Evolutionary conservation across 768 basidiomycete genomes (phyloP), one percentile per base, ranked within the genome.

Genomic region (Termitomyces sp.): DNA sequence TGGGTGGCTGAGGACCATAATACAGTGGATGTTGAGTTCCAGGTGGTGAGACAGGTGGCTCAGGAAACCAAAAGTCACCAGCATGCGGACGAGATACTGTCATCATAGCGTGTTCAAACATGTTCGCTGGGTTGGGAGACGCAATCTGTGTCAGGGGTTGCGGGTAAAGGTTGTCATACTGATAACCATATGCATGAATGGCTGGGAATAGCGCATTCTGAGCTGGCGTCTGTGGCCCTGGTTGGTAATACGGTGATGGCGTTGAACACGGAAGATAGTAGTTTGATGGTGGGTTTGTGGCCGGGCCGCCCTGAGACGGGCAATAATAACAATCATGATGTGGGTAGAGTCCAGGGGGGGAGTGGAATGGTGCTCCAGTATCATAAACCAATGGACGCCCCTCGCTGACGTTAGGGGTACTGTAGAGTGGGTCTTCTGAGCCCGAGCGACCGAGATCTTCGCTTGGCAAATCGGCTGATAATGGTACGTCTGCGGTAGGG

Each of bases 341-440:
- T 3, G 59, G 51, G 44, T 60, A 64, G 47, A 58, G 44, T 24
- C 58, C 60, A 46, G 60, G 57, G 11, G 39, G 45, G 24, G 41
- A 41, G 11, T 60, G 48, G 20, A 61, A 65, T 57, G 57, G 53
- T 37, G 60, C 62, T 33, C 64, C 58, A 16, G 52, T 55, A 22
- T 69, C 66, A 49, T 59, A 60, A 20, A 44, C n/a, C 41, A 45
- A 55, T 39, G 39, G 46, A 53, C 56, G 46, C 42, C 57, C 58
- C 16, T 61, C 39, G 24, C 16, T n/a, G 15, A 22, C 36, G 33
- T 12, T 22, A 20, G 73, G 67, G 44, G 74, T 69, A 69, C 76
- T 78, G 61, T 77, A 78, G 55, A 74, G 66, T 16, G 75, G 61
- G 54, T 74, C 71, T 60, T 75, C 76, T 49, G 51, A 27, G 5